Percentiles rank a stretch among this genome's conserved stretches.
phyloP scores from a whole-genome alignment of 2,329 filamentous ascomycete genomes.

The Ceratocystis cubensis region DNA sequence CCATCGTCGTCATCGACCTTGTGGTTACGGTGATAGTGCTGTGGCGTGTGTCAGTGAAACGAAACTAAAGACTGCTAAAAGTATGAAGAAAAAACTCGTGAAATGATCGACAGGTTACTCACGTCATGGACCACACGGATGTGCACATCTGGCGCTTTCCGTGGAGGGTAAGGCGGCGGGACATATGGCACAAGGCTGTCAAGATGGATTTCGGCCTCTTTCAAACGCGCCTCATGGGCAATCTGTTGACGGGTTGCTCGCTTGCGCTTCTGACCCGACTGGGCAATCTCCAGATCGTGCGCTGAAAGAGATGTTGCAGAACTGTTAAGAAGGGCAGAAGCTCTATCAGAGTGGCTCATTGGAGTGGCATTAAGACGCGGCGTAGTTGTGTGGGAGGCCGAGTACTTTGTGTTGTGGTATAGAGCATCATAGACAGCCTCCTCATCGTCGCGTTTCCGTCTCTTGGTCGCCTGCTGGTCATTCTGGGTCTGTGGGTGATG shows the following conservation, averaged over 20 bases:
- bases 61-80: neutral
- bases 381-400: constrained; percentile 58
- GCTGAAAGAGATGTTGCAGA: constrained; percentile 70
- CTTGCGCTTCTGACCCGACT: constrained; percentile 79
- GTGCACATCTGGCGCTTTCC: constrained; percentile 72
- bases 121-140: constrained; percentile 53
- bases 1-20: constrained; percentile 95
- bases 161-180: constrained; percentile 74
- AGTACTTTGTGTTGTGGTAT: constrained; percentile 59
- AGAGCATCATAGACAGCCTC: constrained; percentile 45
- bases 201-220: constrained; percentile 56
- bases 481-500: constrained; percentile 21
- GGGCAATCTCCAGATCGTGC: constrained; percentile 50
- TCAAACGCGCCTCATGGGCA: constrained; percentile 67
- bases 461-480: constrained; percentile 52
- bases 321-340: constrained; percentile 69
- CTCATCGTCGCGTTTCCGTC: constrained; percentile 54
- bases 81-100: neutral
- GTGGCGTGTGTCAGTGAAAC: constrained; percentile 7
- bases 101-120: constrained; percentile 28
- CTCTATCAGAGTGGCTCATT: constrained; percentile 64
- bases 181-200: constrained; percentile 69
- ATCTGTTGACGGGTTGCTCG: constrained; percentile 62
- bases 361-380: constrained; percentile 54
- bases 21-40: constrained; percentile 40